Base-by-base conservation (phyloP, 257 asterid species). In the Nicotiana attenuata region DNA sequence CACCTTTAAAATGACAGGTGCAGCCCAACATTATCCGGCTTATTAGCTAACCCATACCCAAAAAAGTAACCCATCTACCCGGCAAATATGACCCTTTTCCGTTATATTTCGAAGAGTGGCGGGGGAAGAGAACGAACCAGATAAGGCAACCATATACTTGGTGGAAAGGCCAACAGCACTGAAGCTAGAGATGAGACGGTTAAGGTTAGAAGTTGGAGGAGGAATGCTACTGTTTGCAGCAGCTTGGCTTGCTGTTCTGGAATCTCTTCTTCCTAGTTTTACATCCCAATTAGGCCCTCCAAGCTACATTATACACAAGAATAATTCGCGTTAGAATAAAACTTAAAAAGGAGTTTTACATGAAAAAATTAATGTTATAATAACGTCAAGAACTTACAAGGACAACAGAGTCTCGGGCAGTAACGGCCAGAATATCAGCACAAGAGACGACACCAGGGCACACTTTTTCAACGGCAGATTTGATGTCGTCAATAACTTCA, bases 171-270 rank as follows among this genome's bases (percentile, higher is more conserved):
- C 98, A 24, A 90, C 88, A 20, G 90, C 78, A 75, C 17, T 89
- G 86, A 93, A 93, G 69, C 91, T 83, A 1, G 95, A 89, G 68
- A 90, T 77, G 50, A 95, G 94, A 84, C 88, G 86, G 61, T 86
- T 95, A 41, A 93, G 92, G 68, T 93, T 93, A 9, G 94, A 85
- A 20, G 97, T 92, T 5, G 98, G 99, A n/a, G 93, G 91, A 64
- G 99, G 98, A 81, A 95, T 90, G 86, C 91, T 87, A 28, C 80
- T 90, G 84, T 93, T 92, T 6, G 99, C 98, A 26, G 97, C 97
- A 2, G 91, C 64, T 13, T 78, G 86, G 91, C 97, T 95, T 15
- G 99, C 93, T 5, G 97, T 95, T 71, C 87, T 26, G 28, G n/a
- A n/a, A n/a, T 95, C 99, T 85, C 97, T 84, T 85, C 99, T 85